A percentile compares a stretch with the other conserved stretches of the same genome.
Conservation (phyloP, 495 filamentous ascomycete genomes). For the Staphylotrichum tortipilum region DNA sequence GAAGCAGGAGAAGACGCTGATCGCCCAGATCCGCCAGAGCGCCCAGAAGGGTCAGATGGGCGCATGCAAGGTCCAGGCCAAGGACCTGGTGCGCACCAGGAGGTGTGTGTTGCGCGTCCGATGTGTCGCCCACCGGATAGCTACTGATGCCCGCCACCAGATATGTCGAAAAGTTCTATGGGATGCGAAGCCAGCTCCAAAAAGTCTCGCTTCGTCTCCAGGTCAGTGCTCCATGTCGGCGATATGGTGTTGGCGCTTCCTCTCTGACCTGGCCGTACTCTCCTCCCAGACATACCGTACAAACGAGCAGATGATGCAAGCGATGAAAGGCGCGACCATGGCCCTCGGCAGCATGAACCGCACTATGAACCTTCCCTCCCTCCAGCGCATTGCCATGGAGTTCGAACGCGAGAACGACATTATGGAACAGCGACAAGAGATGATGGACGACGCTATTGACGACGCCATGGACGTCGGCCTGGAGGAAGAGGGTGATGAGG, state of each 20-base stretch:
- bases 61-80: constrained; percentile 93
- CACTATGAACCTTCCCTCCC: constrained; percentile 89
- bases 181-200: constrained; percentile 93
- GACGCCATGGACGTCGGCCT: constrained; percentile 91
- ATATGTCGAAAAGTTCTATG: constrained; percentile 96
- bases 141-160: constrained; percentile 33
- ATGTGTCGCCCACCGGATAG: neutral
- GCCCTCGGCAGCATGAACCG: constrained; percentile 93
- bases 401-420: constrained; percentile 98
- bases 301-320: constrained; percentile 99
- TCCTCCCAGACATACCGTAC: constrained; percentile 84
- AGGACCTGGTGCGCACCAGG: constrained; percentile 88
- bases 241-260: no score
- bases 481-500: constrained; percentile 86
- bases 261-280: constrained; percentile 4
- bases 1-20: constrained; percentile 95
- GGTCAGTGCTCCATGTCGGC: no score
- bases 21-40: constrained; percentile 92
- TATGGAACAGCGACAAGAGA: constrained; percentile 97
- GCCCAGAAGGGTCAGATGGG: constrained; percentile 96
- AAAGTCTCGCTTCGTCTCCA: constrained; percentile 93
- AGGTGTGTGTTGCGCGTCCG: constrained; percentile 40
- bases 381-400: constrained; percentile 97
- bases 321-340: constrained; percentile 94
- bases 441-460: constrained; percentile 99